Percentiles rank a stretch among this genome's conserved stretches.
phyloP scores from a whole-genome alignment of 345 rosid species.

The Brassica incana region DNA sequence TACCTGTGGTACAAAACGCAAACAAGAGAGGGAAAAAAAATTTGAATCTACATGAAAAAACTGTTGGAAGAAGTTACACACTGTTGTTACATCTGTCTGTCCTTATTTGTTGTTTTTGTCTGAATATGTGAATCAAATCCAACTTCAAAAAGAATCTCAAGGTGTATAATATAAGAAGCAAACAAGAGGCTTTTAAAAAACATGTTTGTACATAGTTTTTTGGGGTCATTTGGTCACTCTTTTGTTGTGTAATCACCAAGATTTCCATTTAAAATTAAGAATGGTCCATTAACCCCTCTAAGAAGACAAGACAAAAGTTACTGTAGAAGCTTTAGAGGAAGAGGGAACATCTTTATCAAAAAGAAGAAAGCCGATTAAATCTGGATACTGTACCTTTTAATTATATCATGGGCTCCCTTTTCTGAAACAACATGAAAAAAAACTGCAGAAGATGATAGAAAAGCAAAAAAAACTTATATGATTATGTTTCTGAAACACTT shows the following conservation, averaged over 20 bases:
- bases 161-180: background rate
- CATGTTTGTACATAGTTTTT: slow-evolving; percentile 10
- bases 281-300: slow-evolving; percentile 18
- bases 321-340: slow-evolving; percentile 21
- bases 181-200: background rate
- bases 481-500: slow-evolving; percentile 34
- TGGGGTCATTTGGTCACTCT: slow-evolving; percentile 17
- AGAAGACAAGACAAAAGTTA: slow-evolving; percentile 23
- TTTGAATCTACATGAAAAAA: slow-evolving; percentile 28
- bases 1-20: slow-evolving; percentile 1
- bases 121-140: background rate
- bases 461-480: slow-evolving; percentile 13
- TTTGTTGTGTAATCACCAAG: slow-evolving; percentile 20
- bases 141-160: background rate
- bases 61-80: slow-evolving; percentile 22
- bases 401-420: slow-evolving; percentile 34
- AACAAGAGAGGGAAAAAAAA: background rate
- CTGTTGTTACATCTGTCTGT: slow-evolving; percentile 15
- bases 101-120: slow-evolving; percentile 13
- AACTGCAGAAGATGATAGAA: slow-evolving; percentile 26
- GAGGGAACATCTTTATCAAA: slow-evolving; percentile 30
- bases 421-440: slow-evolving; percentile 38
- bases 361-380: slow-evolving; percentile 27
- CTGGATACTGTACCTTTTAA: slow-evolving; percentile 33
- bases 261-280: slow-evolving; percentile 18